phyloP scores from a whole-genome alignment of 768 basidiomycete species.

The Inosperma sp. region DNA sequence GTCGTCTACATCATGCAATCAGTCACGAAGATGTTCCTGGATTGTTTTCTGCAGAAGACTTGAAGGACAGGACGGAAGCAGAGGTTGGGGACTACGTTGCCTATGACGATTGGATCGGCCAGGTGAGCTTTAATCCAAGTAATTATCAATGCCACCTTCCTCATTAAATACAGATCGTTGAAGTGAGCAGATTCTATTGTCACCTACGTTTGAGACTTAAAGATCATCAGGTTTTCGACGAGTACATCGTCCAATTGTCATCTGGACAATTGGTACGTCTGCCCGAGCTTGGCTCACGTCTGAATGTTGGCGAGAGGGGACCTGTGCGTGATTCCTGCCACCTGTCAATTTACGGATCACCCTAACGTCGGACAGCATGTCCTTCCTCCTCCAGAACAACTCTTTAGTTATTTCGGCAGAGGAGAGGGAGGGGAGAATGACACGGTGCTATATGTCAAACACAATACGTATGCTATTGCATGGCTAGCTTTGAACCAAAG shows the following conservation, averaged over 20 bases:
- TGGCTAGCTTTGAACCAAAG: slow-evolving; percentile 89
- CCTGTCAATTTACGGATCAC: not conserved
- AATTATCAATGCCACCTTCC: slow-evolving; percentile 9
- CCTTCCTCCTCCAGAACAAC: slow-evolving; percentile 46
- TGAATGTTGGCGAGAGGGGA: slow-evolving; percentile 72
- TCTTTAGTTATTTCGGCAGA: slow-evolving; percentile 45
- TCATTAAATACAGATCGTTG: slow-evolving; percentile 51
- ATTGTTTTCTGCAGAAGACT: slow-evolving; percentile 58
- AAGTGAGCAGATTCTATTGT: slow-evolving; percentile 44
- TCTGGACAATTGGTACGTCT: slow-evolving; percentile 61
- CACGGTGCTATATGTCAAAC: slow-evolving; percentile 67
- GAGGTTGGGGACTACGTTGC: slow-evolving; percentile 81
- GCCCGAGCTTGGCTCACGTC: slow-evolving; percentile 71
- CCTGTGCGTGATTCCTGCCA: slow-evolving; percentile 41
- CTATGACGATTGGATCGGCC: slow-evolving; percentile 85
- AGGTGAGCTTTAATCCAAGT: slow-evolving; percentile 47
- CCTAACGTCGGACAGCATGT: slow-evolving; percentile 47
- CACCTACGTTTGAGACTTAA: slow-evolving; percentile 15
- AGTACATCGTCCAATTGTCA: slow-evolving; percentile 69
- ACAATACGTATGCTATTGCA: slow-evolving; percentile 72
- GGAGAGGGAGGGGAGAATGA: slow-evolving; percentile 44
- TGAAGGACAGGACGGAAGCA: slow-evolving; percentile 54
- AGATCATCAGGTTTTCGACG: slow-evolving; percentile 67
- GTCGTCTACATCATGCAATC: slow-evolving; percentile 72
- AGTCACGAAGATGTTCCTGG: slow-evolving; percentile 52